These are phyloP conservation scores for Glycine soja DNA, from an alignment of 306 rosid genomes.

Conservation along the genomic window DNA sequence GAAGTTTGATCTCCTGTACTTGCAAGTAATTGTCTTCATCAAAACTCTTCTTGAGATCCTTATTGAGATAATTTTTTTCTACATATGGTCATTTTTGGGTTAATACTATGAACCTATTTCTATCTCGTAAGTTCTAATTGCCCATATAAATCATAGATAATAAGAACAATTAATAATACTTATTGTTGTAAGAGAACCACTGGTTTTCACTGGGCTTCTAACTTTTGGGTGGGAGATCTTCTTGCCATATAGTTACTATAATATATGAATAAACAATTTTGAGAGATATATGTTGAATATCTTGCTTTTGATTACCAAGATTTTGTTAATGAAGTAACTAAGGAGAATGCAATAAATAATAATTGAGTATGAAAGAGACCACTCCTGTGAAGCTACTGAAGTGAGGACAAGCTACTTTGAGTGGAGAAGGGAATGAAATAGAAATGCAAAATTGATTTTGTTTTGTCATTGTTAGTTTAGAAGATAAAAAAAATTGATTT, in stretches of 20 bases:
- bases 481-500: conserved; percentile 3
- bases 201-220: conserved; percentile 34
- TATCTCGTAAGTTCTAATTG: not conserved
- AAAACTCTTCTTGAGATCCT: not conserved
- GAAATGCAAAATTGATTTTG: conserved; percentile 8
- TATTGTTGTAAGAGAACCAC: not conserved
- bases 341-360: conserved; percentile 14
- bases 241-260: not conserved
- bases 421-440: conserved; percentile 8
- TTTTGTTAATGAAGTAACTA: not conserved
- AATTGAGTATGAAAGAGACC: conserved; percentile 4
- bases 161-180: conserved; percentile 23
- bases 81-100: conserved; percentile 12
- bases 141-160: conserved; percentile 9
- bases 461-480: conserved; percentile 11
- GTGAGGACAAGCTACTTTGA: conserved; percentile 31
- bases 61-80: too few species aligned
- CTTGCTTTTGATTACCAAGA: conserved; percentile 11
- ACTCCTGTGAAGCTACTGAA: conserved; percentile 23
- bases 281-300: conserved; percentile 7
- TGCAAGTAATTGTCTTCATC: not conserved
- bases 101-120: conserved; percentile 18
- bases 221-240: not conserved
- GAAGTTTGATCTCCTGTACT: not conserved
- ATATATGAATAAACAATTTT: not conserved